Evolutionary conservation across 768 basidiomycete genomes (phyloP), one percentile per base, ranked within the genome.

Genomic region (Candolleomyces aberdarensis): DNA sequence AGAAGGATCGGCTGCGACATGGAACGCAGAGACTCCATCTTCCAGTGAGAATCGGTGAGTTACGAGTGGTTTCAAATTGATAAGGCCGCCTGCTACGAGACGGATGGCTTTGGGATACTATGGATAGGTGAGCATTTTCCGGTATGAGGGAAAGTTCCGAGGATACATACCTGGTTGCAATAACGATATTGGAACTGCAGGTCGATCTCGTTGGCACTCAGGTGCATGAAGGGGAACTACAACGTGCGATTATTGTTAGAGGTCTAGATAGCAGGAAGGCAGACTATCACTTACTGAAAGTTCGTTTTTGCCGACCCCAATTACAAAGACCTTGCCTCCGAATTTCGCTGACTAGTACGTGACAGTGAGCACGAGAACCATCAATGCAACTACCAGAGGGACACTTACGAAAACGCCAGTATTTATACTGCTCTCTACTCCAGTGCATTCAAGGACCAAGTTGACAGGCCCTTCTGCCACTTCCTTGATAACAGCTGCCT

Each of bases 101-200:
- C 87, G 83, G 60, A 96, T 84, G 2, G 94, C 94, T 67, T 89
- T 91, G 10, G 92, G 92, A 73, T 94, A 96, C 79, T 88, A 74
- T 43, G 26, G 44, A 49, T 9, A 4, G 43, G 55, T 22, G 8
- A 55, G 43, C 52, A n/a, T 53, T 52, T 22, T 20, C 20, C n/a
- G 6, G 22, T 22, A 8, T 11, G 8, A 51, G 29, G 17, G 26
- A 15, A 9, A n/a, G 32, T 46, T 43, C 17, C 10, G 36, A 20
- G 10, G 41, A 15, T 49, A 26, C 57, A 13, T 32, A 60, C 59
- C 70, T 87, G 85, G 66, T 85, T 87, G 26, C 84, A 83, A 63
- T 88, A 88, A 26, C 87, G 84, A 68, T 86, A 88, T 71, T 85
- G 86, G 73, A 88, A 86, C 61, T 79, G 79, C 58, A 88, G 77